Evolutionary conservation across 2,329 filamentous ascomycete species (phyloP), one percentile per base, ranked within the genome.

Genomic region (Epichloe sp.): DNA sequence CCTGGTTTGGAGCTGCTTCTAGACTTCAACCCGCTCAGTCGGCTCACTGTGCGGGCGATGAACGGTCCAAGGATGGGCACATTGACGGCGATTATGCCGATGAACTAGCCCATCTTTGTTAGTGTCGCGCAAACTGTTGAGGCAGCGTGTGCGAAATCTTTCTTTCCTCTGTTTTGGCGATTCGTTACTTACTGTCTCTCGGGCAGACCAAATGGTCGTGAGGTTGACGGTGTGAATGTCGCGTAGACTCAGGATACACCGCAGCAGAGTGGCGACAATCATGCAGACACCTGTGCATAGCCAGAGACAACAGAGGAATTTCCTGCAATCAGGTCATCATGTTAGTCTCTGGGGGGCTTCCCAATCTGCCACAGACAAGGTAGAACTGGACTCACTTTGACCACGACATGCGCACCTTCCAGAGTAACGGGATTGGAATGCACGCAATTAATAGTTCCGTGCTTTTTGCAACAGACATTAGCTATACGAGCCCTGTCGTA

Each of bases 31-130:
- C 57, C 2, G 68, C 67, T 35, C 68, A 70, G 52, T 15, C 11
- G 26, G 31, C 45, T 40, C 17, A 34, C 34, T 35, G 17, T 34
- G 17, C 45, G 50, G 19, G 34, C 6, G 10, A 34, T 6, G n/a
- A 15, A 15, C 11, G 47, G 47, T 21, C 47, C 47, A 12, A 48
- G 21, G 19, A 62, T 62, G 2, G 69, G 65, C n/a, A 65, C 61
- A 51, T 70, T 71, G 47, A 70, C 66, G 44, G 67, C 68, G 37
- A 73, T 64, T 47, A 71, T 68, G n/a, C 62, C 69, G 35, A 72
- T 64, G 42, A 73, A 71, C 65, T 69, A 47, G n/a, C n/a, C 12
- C 8, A 31, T 31, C 31, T 31, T 31, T 31, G 31, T 31, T 31
- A 31, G 31, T 31, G 31, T 31, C 31, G 31, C 3, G 8, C 31